Base-by-base conservation (phyloP, 2,329 filamentous ascomycete species). In the Pestalotiopsis sp. region DNA sequence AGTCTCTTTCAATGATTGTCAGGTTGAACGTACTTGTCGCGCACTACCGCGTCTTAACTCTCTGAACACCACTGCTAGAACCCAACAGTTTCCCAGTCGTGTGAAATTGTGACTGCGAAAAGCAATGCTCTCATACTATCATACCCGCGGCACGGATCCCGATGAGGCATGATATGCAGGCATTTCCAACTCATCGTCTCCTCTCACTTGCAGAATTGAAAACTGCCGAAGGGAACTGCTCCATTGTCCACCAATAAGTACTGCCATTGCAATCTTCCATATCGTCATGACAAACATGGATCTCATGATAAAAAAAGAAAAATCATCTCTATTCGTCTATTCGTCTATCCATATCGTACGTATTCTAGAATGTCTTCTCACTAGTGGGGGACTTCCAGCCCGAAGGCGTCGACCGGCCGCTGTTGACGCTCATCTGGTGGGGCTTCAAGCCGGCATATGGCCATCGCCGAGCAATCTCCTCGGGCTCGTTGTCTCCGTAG, bases 401-500 rank as follows among this genome's bases (percentile, higher is more conserved):
- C 2, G 79, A 78, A 3, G 82, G 79, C 11, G 82, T 81, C 45
- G 80, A 72, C 71, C 73, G 73, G 63, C 77, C 84, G 68, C 79
- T 78, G 63, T 79, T 76, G 20, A 72, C 71, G 14, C 71, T 69
- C 45, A 76, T 74, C 58, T 76, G 71, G 65, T 76, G 74, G 41
- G 78, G 72, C 71, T 77, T 78, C 65, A 74, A 72, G 13, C 71
- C 74, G 5, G 76, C 67, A 45, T 77, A 73, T 36, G 76, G 67
- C 78, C 77, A 76, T 61, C 71, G 71, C 64, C 76, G 72, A 38
- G 74, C 71, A 52, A 71, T 74, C 14, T 74, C 73, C 14, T 75
- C 72, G 4, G 76, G 71, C 41, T 80, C 82, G 4, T 86, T 85
- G 64, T 86, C 84, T 12, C 90, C 90, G 78, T 92, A 94, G 80